phyloP scores from a whole-genome alignment of 192 early-diverging fungal genomes.

The Backusella mclennaniae region DNA sequence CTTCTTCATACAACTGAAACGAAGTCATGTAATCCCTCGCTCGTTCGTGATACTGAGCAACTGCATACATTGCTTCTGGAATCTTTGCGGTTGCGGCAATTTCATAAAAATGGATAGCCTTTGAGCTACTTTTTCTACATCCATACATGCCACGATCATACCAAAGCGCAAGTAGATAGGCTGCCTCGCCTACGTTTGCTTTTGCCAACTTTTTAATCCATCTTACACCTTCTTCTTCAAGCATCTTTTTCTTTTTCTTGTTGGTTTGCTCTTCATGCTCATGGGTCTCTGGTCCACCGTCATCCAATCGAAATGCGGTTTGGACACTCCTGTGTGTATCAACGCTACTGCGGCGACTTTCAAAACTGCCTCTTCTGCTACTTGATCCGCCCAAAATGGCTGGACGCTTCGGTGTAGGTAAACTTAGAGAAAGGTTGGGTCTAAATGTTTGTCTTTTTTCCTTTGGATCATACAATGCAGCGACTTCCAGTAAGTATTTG shows the following conservation, averaged over 20 bases:
- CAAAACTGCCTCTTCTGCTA: neutral
- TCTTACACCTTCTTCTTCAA: slow-evolving; percentile 60
- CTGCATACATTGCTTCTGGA: slow-evolving; percentile 62
- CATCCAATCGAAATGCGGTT: neutral
- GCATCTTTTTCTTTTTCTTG: slow-evolving; percentile 13
- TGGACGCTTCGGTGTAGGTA: neutral
- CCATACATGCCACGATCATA: slow-evolving; percentile 64
- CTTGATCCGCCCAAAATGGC: neutral
- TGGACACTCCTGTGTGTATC: neutral
- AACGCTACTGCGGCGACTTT: slow-evolving; percentile 5
- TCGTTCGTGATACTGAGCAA: slow-evolving; percentile 62
- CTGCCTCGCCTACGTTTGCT: slow-evolving; percentile 66
- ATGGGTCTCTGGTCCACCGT: neutral
- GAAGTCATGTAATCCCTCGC: slow-evolving; percentile 47
- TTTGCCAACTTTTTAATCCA: slow-evolving; percentile 71
- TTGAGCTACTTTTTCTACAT: slow-evolving; percentile 51
- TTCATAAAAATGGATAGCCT: slow-evolving; percentile 62
- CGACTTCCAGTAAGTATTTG: slow-evolving; percentile 73
- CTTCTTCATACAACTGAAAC: slow-evolving; percentile 49
- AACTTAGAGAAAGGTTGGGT: slow-evolving; percentile 1
- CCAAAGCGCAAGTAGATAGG: slow-evolving; percentile 69
- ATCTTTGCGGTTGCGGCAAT: slow-evolving; percentile 64
- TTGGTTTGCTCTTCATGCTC: neutral
- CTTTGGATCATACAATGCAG: slow-evolving; percentile 37
- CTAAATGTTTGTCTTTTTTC: slow-evolving; percentile 1